A percentile compares a stretch with the other conserved stretches of the same genome.
These are phyloP conservation scores for Lentinula sp. DNA, from an alignment of 768 basidiomycete species.

Conservation along the genomic window DNA sequence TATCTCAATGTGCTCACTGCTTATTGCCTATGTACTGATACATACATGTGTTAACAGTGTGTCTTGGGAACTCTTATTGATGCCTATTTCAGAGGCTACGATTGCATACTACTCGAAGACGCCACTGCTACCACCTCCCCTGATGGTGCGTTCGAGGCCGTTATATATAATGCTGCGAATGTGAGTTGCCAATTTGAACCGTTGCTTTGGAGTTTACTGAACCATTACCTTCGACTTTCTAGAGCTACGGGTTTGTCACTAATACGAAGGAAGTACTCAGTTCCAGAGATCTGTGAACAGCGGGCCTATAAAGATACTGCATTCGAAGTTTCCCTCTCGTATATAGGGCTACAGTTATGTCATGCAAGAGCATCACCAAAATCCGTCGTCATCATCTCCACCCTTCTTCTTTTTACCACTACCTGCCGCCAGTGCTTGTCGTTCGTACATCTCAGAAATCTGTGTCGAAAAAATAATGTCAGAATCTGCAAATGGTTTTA, in stretches of 20 bases:
- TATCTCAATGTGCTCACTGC: not conserved
- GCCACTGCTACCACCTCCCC: slow-evolving; percentile 61
- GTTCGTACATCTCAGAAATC: slow-evolving; percentile 93
- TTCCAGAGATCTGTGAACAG: slow-evolving; percentile 6
- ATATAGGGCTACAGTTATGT: slow-evolving; percentile 3
- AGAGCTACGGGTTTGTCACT: slow-evolving; percentile 4
- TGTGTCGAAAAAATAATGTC: slow-evolving; percentile 20
- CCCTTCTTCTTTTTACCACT: slow-evolving; percentile 66
- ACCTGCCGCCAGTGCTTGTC: slow-evolving; percentile 77
- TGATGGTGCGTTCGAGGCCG: slow-evolving; percentile 46
- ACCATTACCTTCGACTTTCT: not conserved
- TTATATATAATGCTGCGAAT: slow-evolving; percentile 50
- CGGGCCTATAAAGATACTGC: too few species aligned
- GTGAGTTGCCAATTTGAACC: slow-evolving; percentile 25
- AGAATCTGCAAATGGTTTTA: not conserved
- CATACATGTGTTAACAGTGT: slow-evolving; percentile 31
- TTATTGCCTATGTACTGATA: not conserved
- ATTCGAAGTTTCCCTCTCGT: too few species aligned
- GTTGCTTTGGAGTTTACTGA: not conserved
- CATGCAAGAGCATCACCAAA: slow-evolving; percentile 50
- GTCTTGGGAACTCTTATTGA: slow-evolving; percentile 60
- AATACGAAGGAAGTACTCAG: slow-evolving; percentile 1
- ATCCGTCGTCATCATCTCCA: slow-evolving; percentile 68
- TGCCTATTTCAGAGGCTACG: slow-evolving; percentile 60
- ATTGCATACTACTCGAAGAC: slow-evolving; percentile 53